Conservation (phyloP, 345 rosid genomes). For the Mangifera indica region DNA sequence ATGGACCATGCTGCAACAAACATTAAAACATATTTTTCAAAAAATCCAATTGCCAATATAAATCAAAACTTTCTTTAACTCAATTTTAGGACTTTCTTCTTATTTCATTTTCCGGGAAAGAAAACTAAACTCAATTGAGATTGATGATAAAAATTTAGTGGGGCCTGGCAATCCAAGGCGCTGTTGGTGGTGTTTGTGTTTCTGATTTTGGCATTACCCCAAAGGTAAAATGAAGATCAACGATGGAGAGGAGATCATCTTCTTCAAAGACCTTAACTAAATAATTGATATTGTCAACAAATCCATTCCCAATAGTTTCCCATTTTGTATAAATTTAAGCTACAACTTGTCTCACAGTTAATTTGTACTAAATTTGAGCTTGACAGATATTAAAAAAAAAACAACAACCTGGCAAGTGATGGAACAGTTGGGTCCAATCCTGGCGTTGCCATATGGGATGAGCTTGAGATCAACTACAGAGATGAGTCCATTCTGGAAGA, state of each 20-base stretch:
- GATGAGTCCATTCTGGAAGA: slow-evolving; percentile 31
- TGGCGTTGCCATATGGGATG: slow-evolving; percentile 49
- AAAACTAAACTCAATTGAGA: neutral
- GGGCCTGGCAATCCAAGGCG: slow-evolving; percentile 77
- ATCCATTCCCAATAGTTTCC: too few species aligned
- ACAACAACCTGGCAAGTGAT: slow-evolving; percentile 44
- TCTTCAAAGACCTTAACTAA: slow-evolving; percentile 48
- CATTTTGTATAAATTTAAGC: too few species aligned
- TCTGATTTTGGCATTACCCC: slow-evolving; percentile 69
- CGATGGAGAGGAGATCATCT: slow-evolving; percentile 58
- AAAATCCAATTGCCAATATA: neutral
- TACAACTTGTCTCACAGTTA: too few species aligned
- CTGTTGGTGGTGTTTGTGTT: slow-evolving; percentile 40
- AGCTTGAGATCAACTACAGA: slow-evolving; percentile 46
- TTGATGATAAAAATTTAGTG: neutral
- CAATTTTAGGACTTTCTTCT: neutral
- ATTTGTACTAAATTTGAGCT: too few species aligned
- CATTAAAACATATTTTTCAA: neutral
- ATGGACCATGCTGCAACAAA: slow-evolving; percentile 76
- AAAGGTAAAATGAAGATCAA: slow-evolving; percentile 70
- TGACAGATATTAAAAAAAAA: too few species aligned
- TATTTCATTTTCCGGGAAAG: neutral
- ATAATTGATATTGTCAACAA: slow-evolving; percentile 30
- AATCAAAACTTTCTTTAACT: too few species aligned
- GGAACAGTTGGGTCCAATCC: slow-evolving; percentile 23